Percentiles rank a stretch among this genome's conserved stretches.
These are phyloP conservation scores for Yamadazyma jaroonii DNA, from an alignment of 1,139 yeast genomes.

Conservation along the genomic window DNA sequence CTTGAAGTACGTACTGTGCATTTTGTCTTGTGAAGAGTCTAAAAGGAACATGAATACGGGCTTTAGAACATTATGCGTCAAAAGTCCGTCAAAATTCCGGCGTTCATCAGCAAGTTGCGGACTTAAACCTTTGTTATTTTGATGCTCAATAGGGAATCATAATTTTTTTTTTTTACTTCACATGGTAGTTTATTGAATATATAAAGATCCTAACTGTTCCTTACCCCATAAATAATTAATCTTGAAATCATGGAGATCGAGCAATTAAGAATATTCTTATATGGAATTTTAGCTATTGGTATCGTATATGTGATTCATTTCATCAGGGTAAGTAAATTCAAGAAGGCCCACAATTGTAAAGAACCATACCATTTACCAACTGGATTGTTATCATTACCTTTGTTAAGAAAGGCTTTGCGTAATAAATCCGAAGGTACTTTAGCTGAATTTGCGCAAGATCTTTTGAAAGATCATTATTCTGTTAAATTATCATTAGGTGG, in stretches of 20 bases:
- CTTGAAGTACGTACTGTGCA: too few species aligned
- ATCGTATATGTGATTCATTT: background rate
- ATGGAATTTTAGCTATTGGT: constrained; percentile 3
- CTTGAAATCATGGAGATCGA: too few species aligned
- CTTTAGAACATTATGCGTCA: too few species aligned
- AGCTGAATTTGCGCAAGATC: constrained; percentile 19
- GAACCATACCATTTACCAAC: constrained; percentile 42
- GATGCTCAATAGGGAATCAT: background rate
- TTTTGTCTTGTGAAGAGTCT: too few species aligned
- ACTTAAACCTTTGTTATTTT: background rate
- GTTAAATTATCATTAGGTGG: constrained; percentile 42
- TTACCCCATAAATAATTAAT: background rate
- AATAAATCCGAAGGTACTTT: constrained; percentile 23
- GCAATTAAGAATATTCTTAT: too few species aligned
- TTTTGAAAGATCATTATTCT: constrained; percentile 15
- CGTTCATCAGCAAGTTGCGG: background rate
- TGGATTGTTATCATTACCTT: constrained; percentile 17
- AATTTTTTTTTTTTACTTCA: background rate
- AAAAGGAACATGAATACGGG: too few species aligned
- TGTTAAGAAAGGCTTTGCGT: constrained; percentile 17
- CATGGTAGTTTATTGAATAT: too few species aligned
- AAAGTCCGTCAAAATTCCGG: too few species aligned
- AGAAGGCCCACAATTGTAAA: constrained; percentile 55
- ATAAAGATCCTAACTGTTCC: background rate
- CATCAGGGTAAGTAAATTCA: constrained; percentile 22